Conservation (phyloP, 495 filamentous ascomycete species). For the Penicillium canescens region DNA sequence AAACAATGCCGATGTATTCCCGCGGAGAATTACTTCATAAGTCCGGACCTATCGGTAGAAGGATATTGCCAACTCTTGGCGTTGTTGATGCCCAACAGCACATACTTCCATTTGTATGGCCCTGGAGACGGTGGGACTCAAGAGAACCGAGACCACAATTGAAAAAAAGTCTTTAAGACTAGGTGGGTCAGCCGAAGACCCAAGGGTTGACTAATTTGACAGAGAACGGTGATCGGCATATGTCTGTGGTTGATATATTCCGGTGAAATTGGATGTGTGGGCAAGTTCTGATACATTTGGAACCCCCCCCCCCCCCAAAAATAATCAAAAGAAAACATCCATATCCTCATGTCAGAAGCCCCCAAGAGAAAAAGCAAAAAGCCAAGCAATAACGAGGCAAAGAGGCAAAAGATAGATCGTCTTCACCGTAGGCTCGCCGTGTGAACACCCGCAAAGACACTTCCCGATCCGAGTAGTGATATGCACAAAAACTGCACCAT, state of each 20-base stretch:
- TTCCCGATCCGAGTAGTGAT: constrained; percentile 3
- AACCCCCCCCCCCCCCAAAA: no score
- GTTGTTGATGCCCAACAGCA: constrained; percentile 3
- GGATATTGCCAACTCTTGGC: not conserved
- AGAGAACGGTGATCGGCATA: constrained; percentile 2
- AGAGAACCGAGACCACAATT: not conserved
- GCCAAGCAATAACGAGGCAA: not conserved
- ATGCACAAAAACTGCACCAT: constrained; percentile 11
- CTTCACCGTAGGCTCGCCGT: constrained; percentile 1
- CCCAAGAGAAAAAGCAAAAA: not conserved
- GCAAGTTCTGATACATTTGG: constrained; percentile 12
- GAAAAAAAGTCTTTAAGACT: not conserved
- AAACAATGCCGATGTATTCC: not conserved
- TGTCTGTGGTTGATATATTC: not conserved
- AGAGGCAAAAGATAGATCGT: constrained; percentile 1
- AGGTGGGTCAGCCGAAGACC: not conserved
- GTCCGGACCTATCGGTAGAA: not conserved
- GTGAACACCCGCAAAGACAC: constrained; percentile 8
- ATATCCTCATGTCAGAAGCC: not conserved
- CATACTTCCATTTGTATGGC: not conserved
- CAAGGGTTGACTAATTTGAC: not conserved
- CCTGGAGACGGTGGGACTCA: not conserved
- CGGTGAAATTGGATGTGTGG: not conserved
- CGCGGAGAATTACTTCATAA: not conserved
- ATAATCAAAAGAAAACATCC: constrained; percentile 5